These are phyloP conservation scores for Fusarium armeniacum DNA, from an alignment of 2,329 filamentous ascomycete genomes.

Conservation along the genomic window DNA sequence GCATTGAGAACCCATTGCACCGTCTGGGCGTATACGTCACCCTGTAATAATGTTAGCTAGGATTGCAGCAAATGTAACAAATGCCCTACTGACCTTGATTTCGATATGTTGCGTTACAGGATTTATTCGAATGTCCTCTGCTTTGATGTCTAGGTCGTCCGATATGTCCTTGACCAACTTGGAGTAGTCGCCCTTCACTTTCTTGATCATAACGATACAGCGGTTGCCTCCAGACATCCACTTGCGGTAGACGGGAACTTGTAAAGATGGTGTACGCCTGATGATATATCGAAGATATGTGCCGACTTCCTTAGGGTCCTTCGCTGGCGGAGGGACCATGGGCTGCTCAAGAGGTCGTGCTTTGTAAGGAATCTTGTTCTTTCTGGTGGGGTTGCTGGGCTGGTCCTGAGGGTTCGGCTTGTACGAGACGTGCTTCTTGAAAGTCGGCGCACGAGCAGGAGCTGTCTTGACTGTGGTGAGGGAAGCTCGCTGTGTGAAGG, in stretches of 20 bases:
- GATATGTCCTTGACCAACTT: slow-evolving; percentile 75
- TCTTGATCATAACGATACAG: slow-evolving; percentile 81
- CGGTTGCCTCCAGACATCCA: slow-evolving; percentile 82
- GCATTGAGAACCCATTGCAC: slow-evolving; percentile 53
- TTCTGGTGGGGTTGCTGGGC: slow-evolving; percentile 46
- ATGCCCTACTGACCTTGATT: slow-evolving; percentile 70
- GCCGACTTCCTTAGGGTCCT: slow-evolving; percentile 51
- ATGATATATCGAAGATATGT: slow-evolving; percentile 73
- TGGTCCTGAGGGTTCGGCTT: slow-evolving; percentile 42
- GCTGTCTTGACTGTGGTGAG: slow-evolving; percentile 27
- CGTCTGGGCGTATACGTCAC: slow-evolving; percentile 51
- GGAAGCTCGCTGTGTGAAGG: slow-evolving; percentile 29
- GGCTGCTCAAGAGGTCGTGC: slow-evolving; percentile 47
- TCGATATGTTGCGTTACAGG: slow-evolving; percentile 79
- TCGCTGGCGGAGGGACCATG: slow-evolving; percentile 51
- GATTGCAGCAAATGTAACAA: background rate
- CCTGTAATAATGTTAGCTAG: slow-evolving; percentile 47
- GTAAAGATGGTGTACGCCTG: slow-evolving; percentile 75
- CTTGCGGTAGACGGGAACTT: slow-evolving; percentile 82
- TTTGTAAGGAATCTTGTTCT: slow-evolving; percentile 48
- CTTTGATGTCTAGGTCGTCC: slow-evolving; percentile 68
- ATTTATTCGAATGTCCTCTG: slow-evolving; percentile 67
- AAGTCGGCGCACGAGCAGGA: slow-evolving; percentile 41
- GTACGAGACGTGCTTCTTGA: slow-evolving; percentile 45
- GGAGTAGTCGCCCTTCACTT: slow-evolving; percentile 79